Base-by-base conservation (phyloP, 169 alveolate genomes). In the Plasmodium vivax region DNA sequence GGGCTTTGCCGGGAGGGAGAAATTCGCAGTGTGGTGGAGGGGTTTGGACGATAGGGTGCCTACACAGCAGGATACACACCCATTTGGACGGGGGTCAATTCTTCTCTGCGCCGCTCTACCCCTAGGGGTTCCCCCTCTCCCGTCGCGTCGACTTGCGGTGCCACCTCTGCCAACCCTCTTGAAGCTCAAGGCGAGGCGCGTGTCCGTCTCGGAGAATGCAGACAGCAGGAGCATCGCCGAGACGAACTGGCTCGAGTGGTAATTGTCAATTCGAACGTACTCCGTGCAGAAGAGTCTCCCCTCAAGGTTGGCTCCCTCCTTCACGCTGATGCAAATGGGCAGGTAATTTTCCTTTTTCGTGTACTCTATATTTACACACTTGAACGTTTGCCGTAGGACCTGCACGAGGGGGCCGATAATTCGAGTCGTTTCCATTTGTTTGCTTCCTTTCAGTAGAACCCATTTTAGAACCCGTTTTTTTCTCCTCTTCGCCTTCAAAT, bases 361-460 rank as follows among this genome's bases (percentile, higher is more conserved):
- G 38, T 84, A 84, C 36, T 72, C 77, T 41, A 84, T 84, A 43
- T 84, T 84, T 84, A 84, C 36, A 38, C 51, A 84, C 36, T 23
- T 51, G 27, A 84, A 84, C 19, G 77, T 27, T 30, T 84, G 58
- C 5, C 27, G 73, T 14, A 84, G 1, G 34, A 84, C 93, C 5
- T 84, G 51, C 36, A 84, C 77, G 2, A 84, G 41, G 12, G 93
- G 93, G 36, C 62, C 30, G 51, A 84, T 84, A 43, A 84, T 73
- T 72, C 93, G 30, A 32, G 34, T 34, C 19, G 58, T 45, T 73
- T 84, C 93, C 93, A 84, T 84, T 73, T 84, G 93, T 45, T 72
- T 41, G 80, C 41, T 43, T 43, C 93, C 93, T 84, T 73, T 84
- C 56, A 84, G 12, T 14, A 84, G 51, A n/a, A 84, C 47, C 32